Percentiles rank a stretch among this genome's conserved stretches.
These are phyloP conservation scores for Iris macrosiphon DNA, from an alignment of 106 monocot species.

Conservation along the genomic window DNA sequence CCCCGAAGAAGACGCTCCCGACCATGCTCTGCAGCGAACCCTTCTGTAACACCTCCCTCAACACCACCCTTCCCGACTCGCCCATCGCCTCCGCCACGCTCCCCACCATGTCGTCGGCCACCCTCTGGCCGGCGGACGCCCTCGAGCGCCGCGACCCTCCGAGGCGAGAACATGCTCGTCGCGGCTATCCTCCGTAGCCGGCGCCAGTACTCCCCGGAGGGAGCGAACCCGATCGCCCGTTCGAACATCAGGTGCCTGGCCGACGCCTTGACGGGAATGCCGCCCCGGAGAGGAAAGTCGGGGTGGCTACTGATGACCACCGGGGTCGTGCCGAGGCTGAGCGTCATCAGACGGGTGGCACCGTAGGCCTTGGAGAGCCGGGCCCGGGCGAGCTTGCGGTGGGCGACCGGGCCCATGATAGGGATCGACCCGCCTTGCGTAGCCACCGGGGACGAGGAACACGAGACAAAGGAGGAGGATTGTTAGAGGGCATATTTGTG, in stretches of 20 bases:
- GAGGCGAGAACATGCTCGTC: conserved; percentile 41
- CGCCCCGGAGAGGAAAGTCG: conserved; percentile 35
- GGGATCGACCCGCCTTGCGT: too few relatives aligned
- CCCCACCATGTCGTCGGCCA: conserved; percentile 18
- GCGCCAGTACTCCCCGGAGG: conserved; percentile 60
- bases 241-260: conserved; percentile 56
- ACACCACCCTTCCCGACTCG: conserved; percentile 24
- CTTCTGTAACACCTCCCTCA: too few relatives aligned
- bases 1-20: too few relatives aligned
- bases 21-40: too few relatives aligned
- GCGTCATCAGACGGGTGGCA: conserved; percentile 41
- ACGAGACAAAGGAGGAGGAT: too few relatives aligned
- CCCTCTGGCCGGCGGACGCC: conserved; percentile 15
- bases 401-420: conserved; percentile 39
- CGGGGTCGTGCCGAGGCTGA: conserved; percentile 48
- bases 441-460: too few relatives aligned
- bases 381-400: conserved; percentile 42
- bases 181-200: conserved; percentile 39
- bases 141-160: conserved; percentile 25
- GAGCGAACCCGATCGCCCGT: conserved; percentile 64
- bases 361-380: conserved; percentile 18
- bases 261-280: conserved; percentile 37
- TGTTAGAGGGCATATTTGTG: too few relatives aligned
- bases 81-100: conserved; percentile 24
- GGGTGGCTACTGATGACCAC: conserved; percentile 47